Base-by-base conservation (phyloP, 441 rosid species). In the Gossypium gossypioides region DNA sequence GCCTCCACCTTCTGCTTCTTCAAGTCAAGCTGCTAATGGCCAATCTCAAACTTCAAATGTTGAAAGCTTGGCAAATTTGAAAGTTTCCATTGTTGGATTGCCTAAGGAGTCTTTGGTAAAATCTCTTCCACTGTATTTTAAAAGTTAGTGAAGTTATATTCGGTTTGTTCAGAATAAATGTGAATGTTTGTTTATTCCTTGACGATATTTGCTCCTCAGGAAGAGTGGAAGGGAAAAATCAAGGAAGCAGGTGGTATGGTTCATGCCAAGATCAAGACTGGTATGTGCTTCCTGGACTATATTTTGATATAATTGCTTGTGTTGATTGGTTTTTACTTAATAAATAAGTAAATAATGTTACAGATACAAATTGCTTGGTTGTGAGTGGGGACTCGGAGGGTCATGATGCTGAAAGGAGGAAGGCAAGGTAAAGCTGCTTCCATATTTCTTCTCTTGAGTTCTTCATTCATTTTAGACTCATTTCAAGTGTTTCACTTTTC, bases 301-400 rank as follows among this genome's bases (percentile, higher is more conserved):
- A 22, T 67, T 71, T 50, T 59, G 25, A 54, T 40, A 58, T 46
- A 24, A 19, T 52, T 29, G 25, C 22, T 75, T 61, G 13, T 19
- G 71, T 68, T 72, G 60, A 51, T 64, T 63, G 58, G 69, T 81
- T 72, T 40, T 64, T 74, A 63, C 75, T 74, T 72, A 56, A 50
- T 21, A 29, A 61, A 69, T 67, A 59, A 77, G 50, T 21, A 29
- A 61, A 69, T 67, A 62, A 77, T 78, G 79, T 78, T 80, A 78
- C 90, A 95, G 97, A 88, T 69, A 87, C 96, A 48, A 86, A 81
- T 72, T 95, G 98, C 89, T 80, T 89, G 75, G 87, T 92, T 80
- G 86, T 91, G 57, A 81, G 91, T 80, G 96, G 83, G 73, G 84
- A 27, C 75, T 75, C 78, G 75, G 89, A 84, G 78, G 75, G 77